Base-by-base conservation (phyloP, 192 early-diverging fungal genomes). In the Coemansia sp. region DNA sequence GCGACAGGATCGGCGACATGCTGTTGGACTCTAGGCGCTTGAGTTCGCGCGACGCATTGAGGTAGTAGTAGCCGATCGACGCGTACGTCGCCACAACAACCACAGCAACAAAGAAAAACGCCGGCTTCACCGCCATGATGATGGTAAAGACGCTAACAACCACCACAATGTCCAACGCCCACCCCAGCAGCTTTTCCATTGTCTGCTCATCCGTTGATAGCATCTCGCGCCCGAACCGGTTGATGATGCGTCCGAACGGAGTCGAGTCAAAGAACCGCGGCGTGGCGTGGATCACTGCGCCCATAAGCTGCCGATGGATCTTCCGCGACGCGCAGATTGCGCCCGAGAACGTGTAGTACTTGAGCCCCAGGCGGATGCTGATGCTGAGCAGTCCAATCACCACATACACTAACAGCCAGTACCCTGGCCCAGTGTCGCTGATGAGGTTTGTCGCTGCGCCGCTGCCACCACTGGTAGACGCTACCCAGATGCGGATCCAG, bases 261-360 rank as follows among this genome's bases (percentile, higher is more conserved):
- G 90, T 93, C 10, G 90, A 81, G 62, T 95, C 92, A 73, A 92
- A 97, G 84, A 95, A 96, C 33, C 87, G 84, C 28, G 94, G 82
- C 55, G 88, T 89, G 0, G 92, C 89, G 25, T 81, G 86, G 21
- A 88, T 62, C 23, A 93, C 82, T 29, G 82, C 59, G 4, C 68
- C 72, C 33, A 93, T 57, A 23, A 91, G 74, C 20, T 71, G 75
- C 23, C 58, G 30, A 61, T 93, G 91, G 49, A 93, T 53, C 0
- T 52, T 65, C 1, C 75, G 77, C 2, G 87, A 89, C 23, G 90
- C 91, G 6, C 58, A 34, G 12, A 93, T 56, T 6, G 85, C 81
- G 0, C 86, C 87, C n/a, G 60, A 70, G 25, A 81, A 84, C 20
- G 82, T 68, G 53, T 83, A 75, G 18, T 82, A 61, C 8, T 67